Conservation (phyloP, 805 yeast species). For the Suhomyces emberorum region DNA sequence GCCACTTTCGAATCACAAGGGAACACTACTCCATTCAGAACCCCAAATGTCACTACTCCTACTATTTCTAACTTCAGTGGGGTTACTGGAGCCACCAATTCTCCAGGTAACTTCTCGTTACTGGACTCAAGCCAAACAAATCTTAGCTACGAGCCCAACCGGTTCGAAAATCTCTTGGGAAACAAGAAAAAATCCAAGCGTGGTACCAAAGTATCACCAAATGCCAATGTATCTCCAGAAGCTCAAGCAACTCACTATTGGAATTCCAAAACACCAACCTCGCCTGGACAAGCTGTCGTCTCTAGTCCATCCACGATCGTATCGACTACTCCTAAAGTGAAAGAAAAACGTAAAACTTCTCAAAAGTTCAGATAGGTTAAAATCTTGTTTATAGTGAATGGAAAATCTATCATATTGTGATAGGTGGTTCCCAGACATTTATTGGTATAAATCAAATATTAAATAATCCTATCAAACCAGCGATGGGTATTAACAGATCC, state of each 20-base stretch:
- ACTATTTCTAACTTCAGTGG: constrained; percentile 7
- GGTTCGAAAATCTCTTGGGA: constrained; percentile 16
- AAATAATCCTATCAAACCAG: too few species aligned
- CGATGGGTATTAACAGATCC: too few species aligned
- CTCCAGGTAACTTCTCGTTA: neutral
- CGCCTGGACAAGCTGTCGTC: constrained; percentile 2
- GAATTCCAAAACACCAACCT: constrained; percentile 6
- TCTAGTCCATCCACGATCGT: constrained; percentile 11
- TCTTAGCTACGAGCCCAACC: constrained; percentile 4
- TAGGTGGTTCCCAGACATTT: too few species aligned
- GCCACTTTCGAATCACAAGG: constrained; percentile 19
- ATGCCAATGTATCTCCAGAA: constrained; percentile 15
- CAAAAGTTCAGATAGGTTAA: constrained; percentile 21
- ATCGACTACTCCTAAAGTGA: constrained; percentile 9
- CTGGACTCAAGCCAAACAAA: constrained; percentile 2
- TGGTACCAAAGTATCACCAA: constrained; percentile 14
- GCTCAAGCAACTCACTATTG: too few species aligned
- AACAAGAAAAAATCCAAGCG: constrained; percentile 23
- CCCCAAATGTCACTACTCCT: constrained; percentile 13
- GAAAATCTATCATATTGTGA: too few species aligned
- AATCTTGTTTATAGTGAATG: neutral
- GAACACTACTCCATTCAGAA: constrained; percentile 12
- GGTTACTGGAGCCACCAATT: constrained; percentile 1
- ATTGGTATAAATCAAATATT: too few species aligned
- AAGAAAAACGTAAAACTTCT: constrained; percentile 17